These are phyloP conservation scores for Epichloe glyceriae DNA, from an alignment of 2,329 filamentous ascomycete species.

Conservation along the genomic window DNA sequence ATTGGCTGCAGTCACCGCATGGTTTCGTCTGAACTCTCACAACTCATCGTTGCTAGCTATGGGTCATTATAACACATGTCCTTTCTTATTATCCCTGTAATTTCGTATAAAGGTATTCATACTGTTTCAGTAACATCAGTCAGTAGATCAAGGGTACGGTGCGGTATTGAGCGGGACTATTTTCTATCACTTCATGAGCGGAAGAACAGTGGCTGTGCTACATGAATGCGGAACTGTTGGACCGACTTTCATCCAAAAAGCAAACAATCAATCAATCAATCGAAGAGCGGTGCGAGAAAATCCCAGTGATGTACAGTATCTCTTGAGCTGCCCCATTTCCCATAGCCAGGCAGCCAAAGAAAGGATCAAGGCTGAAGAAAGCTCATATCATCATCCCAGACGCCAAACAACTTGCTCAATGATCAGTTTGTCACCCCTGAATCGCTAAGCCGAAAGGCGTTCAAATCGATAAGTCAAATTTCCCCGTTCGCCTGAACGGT, in stretches of 20 bases:
- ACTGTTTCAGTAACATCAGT: not conserved
- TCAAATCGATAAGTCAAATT: not conserved
- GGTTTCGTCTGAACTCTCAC: too few relatives aligned
- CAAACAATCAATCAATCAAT: constrained; percentile 1
- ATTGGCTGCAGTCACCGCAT: too few relatives aligned
- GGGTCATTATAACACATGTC: too few relatives aligned
- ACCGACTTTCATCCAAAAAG: not conserved
- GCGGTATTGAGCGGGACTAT: not conserved
- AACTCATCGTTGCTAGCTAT: too few relatives aligned
- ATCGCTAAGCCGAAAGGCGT: not conserved
- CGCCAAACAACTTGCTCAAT: constrained; percentile 17
- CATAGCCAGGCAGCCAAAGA: not conserved
- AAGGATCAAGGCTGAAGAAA: constrained; percentile 9
- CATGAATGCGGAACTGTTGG: not conserved
- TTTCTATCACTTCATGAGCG: not conserved
- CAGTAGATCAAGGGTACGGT: not conserved
- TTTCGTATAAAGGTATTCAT: too few relatives aligned
- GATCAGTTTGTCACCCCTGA: constrained; percentile 5
- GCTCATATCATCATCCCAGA: constrained; percentile 17
- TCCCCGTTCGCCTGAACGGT: not conserved
- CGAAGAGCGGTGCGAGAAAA: not conserved
- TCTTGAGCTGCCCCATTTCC: not conserved
- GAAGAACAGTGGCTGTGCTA: not conserved
- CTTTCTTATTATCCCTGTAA: too few relatives aligned
- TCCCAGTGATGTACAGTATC: not conserved